Conservation (phyloP, 2,329 filamentous ascomycete genomes). For the Alternaria infectoria region DNA sequence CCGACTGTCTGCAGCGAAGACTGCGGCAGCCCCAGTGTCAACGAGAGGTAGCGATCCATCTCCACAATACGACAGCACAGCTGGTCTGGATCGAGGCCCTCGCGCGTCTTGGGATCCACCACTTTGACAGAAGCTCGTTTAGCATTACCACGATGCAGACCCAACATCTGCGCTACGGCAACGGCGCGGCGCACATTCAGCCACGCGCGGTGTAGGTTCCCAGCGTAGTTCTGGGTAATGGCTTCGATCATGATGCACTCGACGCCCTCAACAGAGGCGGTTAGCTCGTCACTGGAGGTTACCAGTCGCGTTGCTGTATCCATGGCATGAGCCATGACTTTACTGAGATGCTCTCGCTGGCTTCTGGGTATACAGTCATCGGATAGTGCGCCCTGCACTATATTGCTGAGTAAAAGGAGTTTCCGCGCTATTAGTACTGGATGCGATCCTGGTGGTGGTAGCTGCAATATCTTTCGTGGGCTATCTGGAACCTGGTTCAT, state of each 20-base stretch:
- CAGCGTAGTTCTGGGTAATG: slow-evolving; percentile 48
- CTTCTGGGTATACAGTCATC: slow-evolving; percentile 7
- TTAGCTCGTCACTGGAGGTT: slow-evolving; percentile 49
- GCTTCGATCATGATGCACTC: slow-evolving; percentile 53
- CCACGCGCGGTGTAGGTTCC: slow-evolving; percentile 53
- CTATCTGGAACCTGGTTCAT: slow-evolving; percentile 11
- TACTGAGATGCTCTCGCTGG: slow-evolving; percentile 23
- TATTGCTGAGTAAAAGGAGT: slow-evolving; percentile 42
- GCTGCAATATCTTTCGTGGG: slow-evolving; percentile 41
- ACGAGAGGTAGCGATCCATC: slow-evolving; percentile 48
- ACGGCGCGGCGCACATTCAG: slow-evolving; percentile 49
- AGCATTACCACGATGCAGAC: slow-evolving; percentile 46
- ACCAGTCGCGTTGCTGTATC: slow-evolving; percentile 39
- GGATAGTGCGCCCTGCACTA: slow-evolving; percentile 29
- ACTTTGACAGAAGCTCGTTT: slow-evolving; percentile 44
- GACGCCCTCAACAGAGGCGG: slow-evolving; percentile 50
- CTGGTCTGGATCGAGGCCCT: slow-evolving; percentile 6
- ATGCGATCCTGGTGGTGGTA: slow-evolving; percentile 28
- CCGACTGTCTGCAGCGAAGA: slow-evolving; percentile 25
- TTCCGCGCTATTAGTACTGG: slow-evolving; percentile 43
- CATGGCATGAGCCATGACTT: slow-evolving; percentile 38
- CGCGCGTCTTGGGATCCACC: slow-evolving; percentile 11
- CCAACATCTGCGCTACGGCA: slow-evolving; percentile 51
- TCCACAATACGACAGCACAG: slow-evolving; percentile 51
- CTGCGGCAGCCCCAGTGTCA: slow-evolving; percentile 52